Conservation (phyloP, 768 basidiomycete species). For the Amanita rimosa region DNA sequence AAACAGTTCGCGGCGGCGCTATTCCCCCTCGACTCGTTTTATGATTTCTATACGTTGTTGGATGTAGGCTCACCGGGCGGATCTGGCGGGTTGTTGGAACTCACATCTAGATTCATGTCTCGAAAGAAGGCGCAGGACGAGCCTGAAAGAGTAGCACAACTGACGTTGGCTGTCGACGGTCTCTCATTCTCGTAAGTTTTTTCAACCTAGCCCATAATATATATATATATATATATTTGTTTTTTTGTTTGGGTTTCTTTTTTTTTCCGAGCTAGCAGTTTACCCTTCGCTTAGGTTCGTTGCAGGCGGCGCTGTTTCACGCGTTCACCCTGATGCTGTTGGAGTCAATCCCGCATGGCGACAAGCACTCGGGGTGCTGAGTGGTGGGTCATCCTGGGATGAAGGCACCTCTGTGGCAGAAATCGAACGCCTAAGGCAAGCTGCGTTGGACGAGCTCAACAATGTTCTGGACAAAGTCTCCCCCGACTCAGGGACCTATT, state of each 20-base stretch:
- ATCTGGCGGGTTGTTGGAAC: background rate
- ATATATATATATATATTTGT: no score
- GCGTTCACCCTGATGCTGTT: background rate
- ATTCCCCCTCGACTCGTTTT: no score
- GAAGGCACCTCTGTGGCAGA: background rate
- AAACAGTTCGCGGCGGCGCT: no score
- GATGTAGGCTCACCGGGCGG: background rate
- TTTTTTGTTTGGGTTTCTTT: no score
- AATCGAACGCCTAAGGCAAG: background rate
- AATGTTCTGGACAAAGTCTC: background rate
- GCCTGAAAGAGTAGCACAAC: no score
- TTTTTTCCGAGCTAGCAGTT: no score
- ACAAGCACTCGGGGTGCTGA: background rate
- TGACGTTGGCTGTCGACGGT: no score
- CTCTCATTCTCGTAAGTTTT: no score
- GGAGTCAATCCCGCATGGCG: background rate
- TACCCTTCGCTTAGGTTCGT: background rate
- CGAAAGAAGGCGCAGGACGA: no score
- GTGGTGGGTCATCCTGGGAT: background rate
- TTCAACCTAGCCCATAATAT: no score
- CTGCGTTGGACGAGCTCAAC: background rate
- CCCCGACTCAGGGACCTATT: conserved; percentile 13
- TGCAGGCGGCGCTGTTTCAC: background rate
- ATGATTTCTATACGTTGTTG: no score
- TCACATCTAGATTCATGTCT: background rate